A percentile compares a stretch with the other conserved stretches of the same genome.
Evolutionary conservation across 805 yeast genomes (phyloP).

Genomic region (Spathaspora passalidarum): DNA sequence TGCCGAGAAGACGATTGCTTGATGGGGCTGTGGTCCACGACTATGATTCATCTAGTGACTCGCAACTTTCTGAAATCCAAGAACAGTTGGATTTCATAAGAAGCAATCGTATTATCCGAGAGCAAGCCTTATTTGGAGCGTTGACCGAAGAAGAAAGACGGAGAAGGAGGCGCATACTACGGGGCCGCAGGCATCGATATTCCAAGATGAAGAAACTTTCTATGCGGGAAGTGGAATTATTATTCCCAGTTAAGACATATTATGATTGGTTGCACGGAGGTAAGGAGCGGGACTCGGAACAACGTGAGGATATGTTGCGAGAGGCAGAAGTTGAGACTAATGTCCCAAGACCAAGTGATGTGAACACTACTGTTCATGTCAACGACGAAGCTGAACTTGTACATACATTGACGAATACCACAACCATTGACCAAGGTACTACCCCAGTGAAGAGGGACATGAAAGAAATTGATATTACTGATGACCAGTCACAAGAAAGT

Average conservation of each 20-base stretch:
- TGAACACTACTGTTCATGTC: neutral
- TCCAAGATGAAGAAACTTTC: constrained; percentile 50
- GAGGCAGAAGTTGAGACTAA: constrained; percentile 23
- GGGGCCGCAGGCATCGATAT: constrained; percentile 38
- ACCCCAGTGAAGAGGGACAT: neutral
- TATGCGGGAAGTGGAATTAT: constrained; percentile 54
- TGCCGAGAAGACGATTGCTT: constrained; percentile 21
- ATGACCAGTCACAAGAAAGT: too few relatives aligned
- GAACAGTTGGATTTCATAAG: constrained; percentile 36
- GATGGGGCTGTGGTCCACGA: neutral
- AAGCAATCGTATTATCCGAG: constrained; percentile 28
- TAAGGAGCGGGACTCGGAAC: constrained; percentile 45
- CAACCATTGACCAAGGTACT: neutral
- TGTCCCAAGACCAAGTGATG: neutral
- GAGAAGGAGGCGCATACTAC: constrained; percentile 30
- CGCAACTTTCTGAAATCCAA: constrained; percentile 20
- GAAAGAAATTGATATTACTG: constrained; percentile 3
- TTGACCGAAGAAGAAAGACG: constrained; percentile 27
- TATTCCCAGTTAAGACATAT: constrained; percentile 59
- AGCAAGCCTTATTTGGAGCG: constrained; percentile 19
- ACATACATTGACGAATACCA: constrained; percentile 1
- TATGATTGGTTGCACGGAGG: constrained; percentile 62
- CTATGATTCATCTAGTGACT: constrained; percentile 1
- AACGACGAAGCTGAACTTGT: constrained; percentile 6
- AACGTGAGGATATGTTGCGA: constrained; percentile 44